Evolutionary conservation across 495 filamentous ascomycete genomes (phyloP), one percentile per base, ranked within the genome.

Genomic region (Opeltia flavorubescens): DNA sequence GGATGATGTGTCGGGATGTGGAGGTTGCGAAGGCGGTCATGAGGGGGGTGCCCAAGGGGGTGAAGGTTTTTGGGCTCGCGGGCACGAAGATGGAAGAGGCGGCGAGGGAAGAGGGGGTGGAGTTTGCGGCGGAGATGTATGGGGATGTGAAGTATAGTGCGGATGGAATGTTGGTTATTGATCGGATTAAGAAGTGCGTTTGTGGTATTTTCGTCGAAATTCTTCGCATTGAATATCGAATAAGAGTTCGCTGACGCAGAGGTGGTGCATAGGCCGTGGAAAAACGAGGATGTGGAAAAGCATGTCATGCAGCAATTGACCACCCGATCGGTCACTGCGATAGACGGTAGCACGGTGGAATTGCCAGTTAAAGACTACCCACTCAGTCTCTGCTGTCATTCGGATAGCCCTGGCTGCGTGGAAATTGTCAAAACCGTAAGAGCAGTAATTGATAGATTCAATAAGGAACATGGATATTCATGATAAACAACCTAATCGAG

Each of bases 91-190:
- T 71, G 61, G 72, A 74, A 55, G 63, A 64, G 52, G 70, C 69
- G 4, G 69, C 69, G 20, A 69, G 64, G 31, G 72, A 76, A 36
- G 47, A 72, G 17, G 68, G 69, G 2, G 52, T 79, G 21, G 62
- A 68, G n/a, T 79, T 81, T 46, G 57, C 64, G 35, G 74, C 72
- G 24, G 75, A 80, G 55, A 57, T 76, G 27, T 78, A 75, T 54
- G 69, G 64, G 0, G 76, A 80, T 58, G 68, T 79, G 20, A 72
- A 77, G 40, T 80, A 80, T 50, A 66, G 65, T 49, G 51, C 62
- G 4, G 59, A 69, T 43, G 67, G 64, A 25, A 70, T 62, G 53
- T 57, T 75, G 35, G 60, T 75, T 7, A 72, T 76, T 42, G 74
- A 72, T 50, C 68, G 72, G 13, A 71, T 75, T 57, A 75, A 76